Evolutionary conservation across 2,329 filamentous ascomycete species (phyloP).

Genomic region (Plectosphaerella plurivora): DNA sequence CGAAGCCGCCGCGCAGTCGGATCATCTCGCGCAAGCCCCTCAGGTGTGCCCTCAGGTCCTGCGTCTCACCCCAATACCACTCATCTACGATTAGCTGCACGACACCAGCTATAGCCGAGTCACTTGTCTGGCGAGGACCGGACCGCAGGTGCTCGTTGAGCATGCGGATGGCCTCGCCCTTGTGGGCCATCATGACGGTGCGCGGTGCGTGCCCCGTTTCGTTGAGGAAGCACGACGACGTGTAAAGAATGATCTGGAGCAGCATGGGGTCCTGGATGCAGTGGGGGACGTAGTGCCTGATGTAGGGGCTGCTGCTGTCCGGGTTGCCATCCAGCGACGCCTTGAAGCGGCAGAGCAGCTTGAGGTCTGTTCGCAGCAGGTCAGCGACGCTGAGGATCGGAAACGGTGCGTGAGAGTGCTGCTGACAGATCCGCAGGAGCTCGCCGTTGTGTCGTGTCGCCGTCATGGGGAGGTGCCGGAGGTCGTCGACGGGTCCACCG

Average conservation of each 20-base stretch:
- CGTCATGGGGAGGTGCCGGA: conserved; percentile 34
- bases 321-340: conserved; percentile 44
- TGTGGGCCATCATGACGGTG: conserved; percentile 35
- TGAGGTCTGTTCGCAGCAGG: conserved; percentile 31
- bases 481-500: conserved; percentile 21
- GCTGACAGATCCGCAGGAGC: conserved; percentile 22
- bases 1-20: conserved; percentile 38
- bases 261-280: conserved; percentile 45
- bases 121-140: conserved; percentile 29
- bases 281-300: conserved; percentile 42
- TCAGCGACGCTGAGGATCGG: background rate
- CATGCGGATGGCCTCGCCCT: conserved; percentile 36
- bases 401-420: background rate
- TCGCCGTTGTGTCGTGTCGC: conserved; percentile 40
- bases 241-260: conserved; percentile 43
- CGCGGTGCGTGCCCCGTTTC: conserved; percentile 43
- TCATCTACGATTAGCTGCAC: conserved; percentile 45
- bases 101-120: conserved; percentile 42
- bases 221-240: conserved; percentile 45
- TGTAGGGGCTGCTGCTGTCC: conserved; percentile 36
- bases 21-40: conserved; percentile 44
- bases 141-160: conserved; percentile 42
- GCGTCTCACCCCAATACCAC: conserved; percentile 48
- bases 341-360: conserved; percentile 45
- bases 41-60: conserved; percentile 41